Evolutionary conservation across 2,329 filamentous ascomycete genomes (phyloP).

Genomic region (Cladosporium sp.): DNA sequence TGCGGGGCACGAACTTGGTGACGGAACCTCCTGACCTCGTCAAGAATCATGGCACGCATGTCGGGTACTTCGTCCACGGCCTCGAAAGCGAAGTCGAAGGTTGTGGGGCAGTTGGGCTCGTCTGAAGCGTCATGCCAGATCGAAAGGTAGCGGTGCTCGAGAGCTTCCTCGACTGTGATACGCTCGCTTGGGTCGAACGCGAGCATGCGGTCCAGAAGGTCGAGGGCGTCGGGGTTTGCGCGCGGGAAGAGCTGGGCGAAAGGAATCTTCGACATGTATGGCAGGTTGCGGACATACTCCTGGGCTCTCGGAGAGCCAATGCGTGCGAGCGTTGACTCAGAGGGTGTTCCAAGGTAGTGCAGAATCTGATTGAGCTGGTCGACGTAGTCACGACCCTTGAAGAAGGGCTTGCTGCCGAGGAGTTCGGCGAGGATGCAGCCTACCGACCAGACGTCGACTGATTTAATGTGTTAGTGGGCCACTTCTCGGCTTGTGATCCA

Average conservation of each 20-base stretch:
- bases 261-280: conserved; percentile 62
- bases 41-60: conserved; percentile 95
- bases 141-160: conserved; percentile 92
- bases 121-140: conserved; percentile 99
- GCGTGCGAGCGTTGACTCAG: conserved; percentile 86
- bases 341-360: conserved; percentile 94
- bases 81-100: conserved; percentile 98
- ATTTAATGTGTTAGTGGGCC: conserved; percentile 1
- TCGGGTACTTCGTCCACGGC: conserved; percentile 91
- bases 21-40: conserved; percentile 89
- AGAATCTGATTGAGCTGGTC: conserved; percentile 99
- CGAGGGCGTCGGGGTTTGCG: conserved; percentile 92
- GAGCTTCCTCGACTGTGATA: conserved; percentile 88
- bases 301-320: conserved; percentile 95
- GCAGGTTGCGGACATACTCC: conserved; percentile 87
- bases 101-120: conserved; percentile 87
- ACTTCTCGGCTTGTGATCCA: background rate
- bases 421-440: conserved; percentile 96
- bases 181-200: conserved; percentile 92
- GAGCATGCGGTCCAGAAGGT: conserved; percentile 94
- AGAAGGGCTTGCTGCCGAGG: conserved; percentile 92
- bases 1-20: conserved; percentile 38
- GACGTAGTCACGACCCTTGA: conserved; percentile 98
- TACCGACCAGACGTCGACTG: conserved; percentile 98
- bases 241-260: conserved; percentile 87